Percentiles rank a stretch among this genome's conserved stretches.
These are phyloP conservation scores for Cichorium intybus DNA, from an alignment of 140 eudicot species.

Conservation along the genomic window DNA sequence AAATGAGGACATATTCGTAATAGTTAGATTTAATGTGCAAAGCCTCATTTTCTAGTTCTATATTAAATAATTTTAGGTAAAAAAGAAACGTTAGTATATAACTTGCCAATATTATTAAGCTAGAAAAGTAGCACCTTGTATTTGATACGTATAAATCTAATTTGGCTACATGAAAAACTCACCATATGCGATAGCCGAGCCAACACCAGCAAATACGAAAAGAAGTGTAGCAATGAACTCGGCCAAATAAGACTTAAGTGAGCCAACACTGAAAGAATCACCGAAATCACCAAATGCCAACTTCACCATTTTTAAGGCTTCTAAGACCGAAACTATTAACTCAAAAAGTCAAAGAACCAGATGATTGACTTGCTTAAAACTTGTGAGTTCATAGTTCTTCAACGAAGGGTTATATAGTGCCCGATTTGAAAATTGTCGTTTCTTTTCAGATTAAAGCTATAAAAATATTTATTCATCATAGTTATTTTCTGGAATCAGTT, in stretches of 20 bases:
- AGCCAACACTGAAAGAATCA: conserved; percentile 40
- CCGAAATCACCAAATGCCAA: conserved; percentile 47
- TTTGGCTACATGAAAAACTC: not conserved
- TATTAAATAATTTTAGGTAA: no score
- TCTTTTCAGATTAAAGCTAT: not conserved
- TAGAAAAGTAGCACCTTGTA: no score
- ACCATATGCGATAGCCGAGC: conserved; percentile 59
- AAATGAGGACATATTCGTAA: no score
- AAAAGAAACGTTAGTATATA: no score
- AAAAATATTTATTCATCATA: not conserved
- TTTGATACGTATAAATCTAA: not conserved
- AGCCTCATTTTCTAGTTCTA: no score
- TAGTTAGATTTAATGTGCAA: no score
- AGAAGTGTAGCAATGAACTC: no score
- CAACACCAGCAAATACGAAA: conserved; percentile 66
- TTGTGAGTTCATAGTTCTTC: conserved; percentile 13
- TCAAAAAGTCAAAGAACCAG: conserved; percentile 8
- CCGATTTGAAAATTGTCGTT: not conserved
- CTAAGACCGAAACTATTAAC: not conserved
- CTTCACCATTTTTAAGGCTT: conserved; percentile 43
- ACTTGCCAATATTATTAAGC: no score
- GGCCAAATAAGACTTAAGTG: conserved; percentile 48
- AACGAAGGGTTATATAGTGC: conserved; percentile 35
- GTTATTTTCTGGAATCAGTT: not conserved
- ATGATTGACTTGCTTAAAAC: conserved; percentile 19